Base-by-base conservation (phyloP, 2,329 filamentous ascomycete species). In the Pseudogymnoascus sp. region DNA sequence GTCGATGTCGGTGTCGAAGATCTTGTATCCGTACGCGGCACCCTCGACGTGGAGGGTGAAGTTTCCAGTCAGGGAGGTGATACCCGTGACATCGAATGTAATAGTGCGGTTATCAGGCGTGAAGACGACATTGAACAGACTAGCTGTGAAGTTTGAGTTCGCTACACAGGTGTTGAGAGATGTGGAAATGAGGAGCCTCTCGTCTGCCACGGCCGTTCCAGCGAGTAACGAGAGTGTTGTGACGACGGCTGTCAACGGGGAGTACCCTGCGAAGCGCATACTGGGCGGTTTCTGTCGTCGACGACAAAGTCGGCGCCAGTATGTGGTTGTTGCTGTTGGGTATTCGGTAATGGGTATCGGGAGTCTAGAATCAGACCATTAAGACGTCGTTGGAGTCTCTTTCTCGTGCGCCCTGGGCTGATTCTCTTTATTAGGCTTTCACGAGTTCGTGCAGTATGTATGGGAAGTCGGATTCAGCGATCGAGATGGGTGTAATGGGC, bases 111-210 rank as follows among this genome's bases (percentile, higher is more conserved):
- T 96, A 73, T 82, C 79, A 33, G 90, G 89, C 1, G 88, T 91
- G 76, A 90, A 91, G 67, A 85, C 79, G 74, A 96, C 89, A 69
- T 96, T 88, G 84, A 97, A 96, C 64, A 95, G 82, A 69, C 88
- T 92, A 69, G 93, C 92, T 4, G 90, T 89, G 76, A 97, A 96
- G 71, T 87, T 88, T 28, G 90, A 93, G 76, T 93, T 88, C 64
- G 86, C 80, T 81, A 93, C 89, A 77, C 93, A 97, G 55, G 89
- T 83, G 75, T 90, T 92, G 69, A 97, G 83, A 25, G 93, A 96
- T 72, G 84, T 90, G 62, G 93, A 95, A 70, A 87, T 81, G 71
- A 97, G 89, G 71, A 91, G 80, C 67, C 81, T 82, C 72, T 85
- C 81, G 66, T 85, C 88, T 63, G 83, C 78, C 23, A 58, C 49